Base-by-base conservation (phyloP, 768 basidiomycete genomes). In the Mycena rosella region DNA sequence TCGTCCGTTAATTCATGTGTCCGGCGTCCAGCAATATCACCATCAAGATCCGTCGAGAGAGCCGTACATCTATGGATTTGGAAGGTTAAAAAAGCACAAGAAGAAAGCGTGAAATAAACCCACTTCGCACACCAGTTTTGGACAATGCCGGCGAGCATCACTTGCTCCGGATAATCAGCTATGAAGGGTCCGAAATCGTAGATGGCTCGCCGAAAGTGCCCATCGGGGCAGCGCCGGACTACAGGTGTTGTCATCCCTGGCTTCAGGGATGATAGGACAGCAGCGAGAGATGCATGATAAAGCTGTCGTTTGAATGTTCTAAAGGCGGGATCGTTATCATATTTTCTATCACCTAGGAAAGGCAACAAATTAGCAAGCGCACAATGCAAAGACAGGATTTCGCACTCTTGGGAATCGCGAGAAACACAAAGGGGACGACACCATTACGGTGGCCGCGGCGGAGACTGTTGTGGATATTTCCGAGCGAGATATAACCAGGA, bases 331-430 rank as follows among this genome's bases (percentile, higher is more conserved):
- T 70, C 63, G n/a, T 72, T 58, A 10, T 57, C 57, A 32, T 67
- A 42, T 32, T 68, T 60, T 2, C 68, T 48, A 42, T 53, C 71
- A 20, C 60, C 74, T n/a, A 73, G 14, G 29, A 20, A 51, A n/a
- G 6, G n/a, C 18, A 18, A 38, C 17, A 18, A 49, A 18, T 20
- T 20, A 17, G 44, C 5, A n/a, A 18, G 30, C 22, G 26, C n/a
- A n/a, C 22, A 38, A 34, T n/a, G n/a, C n/a, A 5, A 40, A 27
- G 30, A 45, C 67, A 7, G n/a, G n/a, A n/a, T n/a, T n/a, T n/a
- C n/a, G n/a, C 56, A 78, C 78, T 69, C 57, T 80, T 78, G 0
- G 78, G 78, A 24, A 80, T 79, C 0, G 76, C 52, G n/a, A n/a
- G n/a, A n/a, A n/a, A n/a, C n/a, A n/a, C n/a, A n/a, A n/a, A n/a